phyloP scores from a whole-genome alignment of 345 rosid species.

The Eutrema yunnanense region DNA sequence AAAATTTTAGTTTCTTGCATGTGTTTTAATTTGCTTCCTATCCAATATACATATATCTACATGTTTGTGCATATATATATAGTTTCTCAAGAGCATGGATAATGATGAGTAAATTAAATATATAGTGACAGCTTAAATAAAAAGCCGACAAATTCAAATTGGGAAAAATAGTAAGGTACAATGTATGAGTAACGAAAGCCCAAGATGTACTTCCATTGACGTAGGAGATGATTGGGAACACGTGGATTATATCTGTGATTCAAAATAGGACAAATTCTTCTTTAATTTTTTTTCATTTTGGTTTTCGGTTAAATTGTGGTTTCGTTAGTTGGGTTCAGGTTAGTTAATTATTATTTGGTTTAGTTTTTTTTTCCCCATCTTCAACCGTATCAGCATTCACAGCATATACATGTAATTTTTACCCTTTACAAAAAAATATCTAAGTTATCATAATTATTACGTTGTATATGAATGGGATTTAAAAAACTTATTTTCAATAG shows the following conservation, averaged over 20 bases:
- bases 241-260: constrained; percentile 12
- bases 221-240: constrained; percentile 29
- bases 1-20: constrained; percentile 1
- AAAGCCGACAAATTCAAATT: neutral
- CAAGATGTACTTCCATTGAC: constrained; percentile 34
- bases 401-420: neutral
- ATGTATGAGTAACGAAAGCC: constrained; percentile 20
- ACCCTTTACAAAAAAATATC: too few relatives aligned
- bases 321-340: neutral
- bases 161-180: constrained; percentile 26
- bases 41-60: constrained; percentile 7
- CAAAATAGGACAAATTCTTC: neutral
- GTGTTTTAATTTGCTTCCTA: constrained; percentile 23
- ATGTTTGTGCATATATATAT: neutral
- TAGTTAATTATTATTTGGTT: neutral
- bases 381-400: neutral
- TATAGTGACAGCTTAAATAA: constrained; percentile 12
- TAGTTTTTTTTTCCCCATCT: neutral
- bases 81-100: constrained; percentile 6
- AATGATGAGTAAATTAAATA: constrained; percentile 11
- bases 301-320: neutral
- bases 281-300: neutral
- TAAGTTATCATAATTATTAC: neutral
- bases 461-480: neutral
- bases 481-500: neutral